Evolutionary conservation across 768 basidiomycete genomes (phyloP), one percentile per base, ranked within the genome.

Genomic region (Leccinum imitatum): DNA sequence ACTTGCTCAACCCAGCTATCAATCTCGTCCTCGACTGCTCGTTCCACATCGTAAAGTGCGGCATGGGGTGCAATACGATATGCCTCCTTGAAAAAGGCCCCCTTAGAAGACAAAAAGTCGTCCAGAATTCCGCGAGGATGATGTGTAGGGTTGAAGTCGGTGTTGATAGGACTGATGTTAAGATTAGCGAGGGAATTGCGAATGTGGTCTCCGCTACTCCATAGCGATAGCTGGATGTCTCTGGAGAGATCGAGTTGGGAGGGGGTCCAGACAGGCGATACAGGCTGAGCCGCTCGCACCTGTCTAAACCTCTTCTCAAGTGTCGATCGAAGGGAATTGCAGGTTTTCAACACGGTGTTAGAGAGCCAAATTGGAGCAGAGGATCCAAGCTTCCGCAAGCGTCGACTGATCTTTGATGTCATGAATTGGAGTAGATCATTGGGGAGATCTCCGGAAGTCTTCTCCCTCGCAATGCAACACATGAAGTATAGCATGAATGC

Each of bases 401-500:
- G 69, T 39, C 68, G 70, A 44, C 61, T 63, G 46, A 69, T 64
- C 23, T 75, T 75, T 13, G 65, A 50, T 1, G 65, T 68, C 67
- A 73, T 73, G 33, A 33, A 65, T 14, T 66, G 68, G 6, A 78
- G 65, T 8, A 73, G 2, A 37, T 78, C 70, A 41, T 62, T 73
- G 4, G 63, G 35, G 15, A 66, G 52, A 13, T 68, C 56, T 0
- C 1, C 10, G 3, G 58, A 51, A 0, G 69, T 53, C 4, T 70
- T 72, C 4, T 65, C 27, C 3, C 65, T 35, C 2, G 78, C 62
- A 3, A 73, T 57, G 23, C 62, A 41, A 6, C 74, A 63, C 37
- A 78, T 64, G 53, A 82, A 68, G 52, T 75, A 82, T 2, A 78
- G 46, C 65, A 83, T 77, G 67, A 85, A 85, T 2, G 37, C 10